Base-by-base conservation (phyloP, 2,329 filamentous ascomycete genomes). In the Aspergillus persii region DNA sequence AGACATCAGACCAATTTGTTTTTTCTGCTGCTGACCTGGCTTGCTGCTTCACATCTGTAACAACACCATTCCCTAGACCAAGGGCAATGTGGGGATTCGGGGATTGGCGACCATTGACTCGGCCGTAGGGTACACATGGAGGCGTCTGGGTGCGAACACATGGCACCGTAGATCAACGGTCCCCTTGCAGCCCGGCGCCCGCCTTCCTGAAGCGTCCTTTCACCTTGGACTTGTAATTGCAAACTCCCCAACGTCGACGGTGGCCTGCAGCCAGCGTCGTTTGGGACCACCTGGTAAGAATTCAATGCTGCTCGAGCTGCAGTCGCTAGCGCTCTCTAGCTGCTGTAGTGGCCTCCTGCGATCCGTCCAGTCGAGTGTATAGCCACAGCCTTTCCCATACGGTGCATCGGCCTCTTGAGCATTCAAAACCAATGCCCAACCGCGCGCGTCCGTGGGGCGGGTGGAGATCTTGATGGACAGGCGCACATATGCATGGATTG, bases 131-230 rank as follows among this genome's bases (percentile, higher is more conserved):
- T 27, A 44, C 33, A 29, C 36, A 41, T 33, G 30, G 50, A 52
- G 30, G n/a, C 23, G 50, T 52, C 30, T 47, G 39, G 46, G 53
- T 9, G 9, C 31, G 53, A 50, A 56, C 48, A 56, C 54, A 56
- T 56, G 54, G 54, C 54, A 56, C 54, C 23, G 41, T 15, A 50
- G 31, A 56, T 26, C 18, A 8, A 41, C n/a, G 23, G 26, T 56
- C 54, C 54, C 47, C 54, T 56, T 56, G 39, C 53, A 54, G 53
- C 11, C 18, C 26, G 44, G 44, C 11, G 12, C 44, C 44, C 44
- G 26, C 18, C 44, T 47, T 47, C 44, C 26, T 27, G 26, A 47
- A 23, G 26, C 44, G 18, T 47, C 44, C 26, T 27, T 47, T 41
- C 36, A 41, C 36, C 36, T 41, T 41, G 36, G 36, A 41, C 36